These are phyloP conservation scores for Aegilops sharonensis DNA, from an alignment of 176 grass and related monocot species.

Conservation along the genomic window DNA sequence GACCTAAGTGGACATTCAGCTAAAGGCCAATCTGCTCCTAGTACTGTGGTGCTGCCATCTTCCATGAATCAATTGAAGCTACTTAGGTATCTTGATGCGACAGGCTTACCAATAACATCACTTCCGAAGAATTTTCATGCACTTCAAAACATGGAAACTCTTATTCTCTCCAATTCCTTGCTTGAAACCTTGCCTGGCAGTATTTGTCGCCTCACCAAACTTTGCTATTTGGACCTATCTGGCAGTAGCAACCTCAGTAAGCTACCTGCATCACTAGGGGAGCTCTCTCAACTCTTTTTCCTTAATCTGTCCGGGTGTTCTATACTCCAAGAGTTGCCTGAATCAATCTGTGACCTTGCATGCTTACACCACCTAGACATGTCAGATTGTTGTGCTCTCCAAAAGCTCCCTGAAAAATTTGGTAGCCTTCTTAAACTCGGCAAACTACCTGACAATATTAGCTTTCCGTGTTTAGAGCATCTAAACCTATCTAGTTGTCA, in stretches of 20 bases:
- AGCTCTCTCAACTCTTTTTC: neutral
- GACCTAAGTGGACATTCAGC: slow-evolving; percentile 33
- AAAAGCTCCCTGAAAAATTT: no score
- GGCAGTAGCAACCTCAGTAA: neutral
- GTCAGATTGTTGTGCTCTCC: no score
- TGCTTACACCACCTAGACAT: neutral
- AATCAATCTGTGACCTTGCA: neutral
- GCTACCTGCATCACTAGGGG: neutral
- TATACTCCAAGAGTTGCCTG: neutral
- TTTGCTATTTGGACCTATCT: slow-evolving; percentile 40
- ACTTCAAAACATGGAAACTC: slow-evolving; percentile 29
- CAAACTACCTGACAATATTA: no score
- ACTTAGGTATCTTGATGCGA: slow-evolving; percentile 39
- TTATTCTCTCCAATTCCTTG: slow-evolving; percentile 34
- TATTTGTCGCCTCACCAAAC: slow-evolving; percentile 22
- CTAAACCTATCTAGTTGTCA: no score
- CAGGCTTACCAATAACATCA: neutral
- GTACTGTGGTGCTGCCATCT: neutral
- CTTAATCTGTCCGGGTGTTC: neutral
- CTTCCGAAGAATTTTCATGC: neutral
- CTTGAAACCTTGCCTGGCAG: slow-evolving; percentile 33
- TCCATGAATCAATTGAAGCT: slow-evolving; percentile 24
- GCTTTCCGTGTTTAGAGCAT: no score
- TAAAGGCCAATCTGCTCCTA: neutral
- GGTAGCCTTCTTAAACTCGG: no score